Conservation (phyloP, 768 basidiomycete species). For the Mycena kentingensis region DNA sequence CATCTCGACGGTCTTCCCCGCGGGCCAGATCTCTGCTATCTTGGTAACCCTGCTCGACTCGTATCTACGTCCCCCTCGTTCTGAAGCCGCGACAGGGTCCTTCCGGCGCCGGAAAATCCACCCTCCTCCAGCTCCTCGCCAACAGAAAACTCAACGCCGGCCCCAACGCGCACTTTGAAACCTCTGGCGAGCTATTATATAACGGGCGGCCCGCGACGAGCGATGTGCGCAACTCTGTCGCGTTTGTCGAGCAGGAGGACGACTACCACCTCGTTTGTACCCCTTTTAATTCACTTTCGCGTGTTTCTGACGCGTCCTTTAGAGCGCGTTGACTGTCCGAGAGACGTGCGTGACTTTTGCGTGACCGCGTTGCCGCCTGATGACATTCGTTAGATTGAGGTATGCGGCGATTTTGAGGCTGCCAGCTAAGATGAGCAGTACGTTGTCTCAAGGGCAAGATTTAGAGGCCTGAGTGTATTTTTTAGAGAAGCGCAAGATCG, state of each 20-base stretch:
- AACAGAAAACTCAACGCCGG: conserved; percentile 21
- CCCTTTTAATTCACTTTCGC: background rate
- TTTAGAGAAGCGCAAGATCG: conserved; percentile 35
- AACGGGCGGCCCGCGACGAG: conserved; percentile 30
- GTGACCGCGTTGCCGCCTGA: conserved; percentile 4
- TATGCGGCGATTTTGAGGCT: conserved; percentile 19
- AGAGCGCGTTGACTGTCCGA: conserved; percentile 23
- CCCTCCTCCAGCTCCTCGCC: conserved; percentile 19
- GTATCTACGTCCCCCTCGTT: background rate
- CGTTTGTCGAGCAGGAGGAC: conserved; percentile 23
- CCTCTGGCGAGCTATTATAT: conserved; percentile 22
- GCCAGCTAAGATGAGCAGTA: conserved; percentile 23
- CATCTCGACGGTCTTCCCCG: conserved; percentile 21
- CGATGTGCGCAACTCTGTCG: conserved; percentile 16
- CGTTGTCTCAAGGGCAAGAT: background rate
- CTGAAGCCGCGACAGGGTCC: background rate
- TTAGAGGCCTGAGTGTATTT: background rate
- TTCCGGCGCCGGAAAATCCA: conserved; percentile 20
- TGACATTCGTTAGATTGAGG: conserved; percentile 5
- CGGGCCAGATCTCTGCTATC: conserved; percentile 23
- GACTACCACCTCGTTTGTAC: conserved; percentile 17
- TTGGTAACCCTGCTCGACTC: conserved; percentile 7
- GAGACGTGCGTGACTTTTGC: conserved; percentile 16
- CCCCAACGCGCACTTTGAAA: conserved; percentile 19
- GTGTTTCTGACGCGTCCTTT: background rate